These are phyloP conservation scores for Linnemannia hyalina DNA, from an alignment of 192 early-diverging fungal genomes.

Conservation along the genomic window DNA sequence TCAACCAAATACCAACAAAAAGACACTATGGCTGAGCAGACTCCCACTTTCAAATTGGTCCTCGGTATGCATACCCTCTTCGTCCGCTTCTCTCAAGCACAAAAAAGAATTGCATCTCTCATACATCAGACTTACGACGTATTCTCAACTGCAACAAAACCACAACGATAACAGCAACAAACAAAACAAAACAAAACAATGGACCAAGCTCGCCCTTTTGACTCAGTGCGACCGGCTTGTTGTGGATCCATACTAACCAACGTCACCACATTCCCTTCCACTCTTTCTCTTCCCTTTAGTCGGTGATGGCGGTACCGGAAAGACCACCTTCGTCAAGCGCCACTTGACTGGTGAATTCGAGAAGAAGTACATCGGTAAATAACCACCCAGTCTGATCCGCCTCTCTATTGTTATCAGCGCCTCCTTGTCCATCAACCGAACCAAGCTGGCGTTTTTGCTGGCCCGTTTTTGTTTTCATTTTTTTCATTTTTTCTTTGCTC, in stretches of 20 bases:
- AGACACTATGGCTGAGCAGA: slow-evolving; percentile 43
- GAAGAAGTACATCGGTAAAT: slow-evolving; percentile 98
- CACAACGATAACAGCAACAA: background rate
- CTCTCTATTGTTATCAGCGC: background rate
- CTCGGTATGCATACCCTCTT: slow-evolving; percentile 71
- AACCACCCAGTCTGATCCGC: slow-evolving; percentile 2
- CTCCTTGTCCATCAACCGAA: background rate
- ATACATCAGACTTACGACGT: background rate
- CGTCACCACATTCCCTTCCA: slow-evolving; percentile 5
- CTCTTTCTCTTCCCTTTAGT: slow-evolving; percentile 60
- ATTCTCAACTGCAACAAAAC: background rate
- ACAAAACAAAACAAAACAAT: background rate
- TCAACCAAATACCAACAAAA: background rate
- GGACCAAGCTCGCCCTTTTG: background rate
- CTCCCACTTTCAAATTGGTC: slow-evolving; percentile 90
- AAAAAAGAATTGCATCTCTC: background rate
- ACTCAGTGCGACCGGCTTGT: background rate
- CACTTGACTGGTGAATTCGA: slow-evolving; percentile 99
- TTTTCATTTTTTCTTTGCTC: background rate
- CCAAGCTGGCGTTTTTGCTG: background rate
- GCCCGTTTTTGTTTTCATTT: background rate
- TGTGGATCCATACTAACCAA: slow-evolving; percentile 4
- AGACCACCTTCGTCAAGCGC: slow-evolving; percentile 99
- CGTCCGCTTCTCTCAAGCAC: background rate
- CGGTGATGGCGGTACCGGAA: slow-evolving; percentile 99